Conservation (phyloP, 495 filamentous ascomycete genomes). For the Trichodelitschia bisporula region DNA sequence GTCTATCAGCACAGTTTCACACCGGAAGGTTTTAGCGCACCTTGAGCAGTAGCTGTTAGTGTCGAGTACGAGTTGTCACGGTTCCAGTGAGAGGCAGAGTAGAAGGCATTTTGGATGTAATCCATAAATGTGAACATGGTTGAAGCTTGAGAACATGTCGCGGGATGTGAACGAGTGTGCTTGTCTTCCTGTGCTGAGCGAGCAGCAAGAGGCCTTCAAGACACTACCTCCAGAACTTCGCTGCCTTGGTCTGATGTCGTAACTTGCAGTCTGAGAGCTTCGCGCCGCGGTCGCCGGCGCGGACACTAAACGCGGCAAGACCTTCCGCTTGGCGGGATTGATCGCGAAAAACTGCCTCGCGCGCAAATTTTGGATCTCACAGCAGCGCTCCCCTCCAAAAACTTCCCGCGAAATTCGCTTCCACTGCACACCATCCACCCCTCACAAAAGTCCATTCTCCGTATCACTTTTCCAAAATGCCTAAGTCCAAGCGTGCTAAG, state of each 20-base stretch:
- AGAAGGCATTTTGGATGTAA: constrained; percentile 83
- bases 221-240: no score
- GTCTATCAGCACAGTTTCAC: no score
- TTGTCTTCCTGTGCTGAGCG: no score
- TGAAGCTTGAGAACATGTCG: no score
- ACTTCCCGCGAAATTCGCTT: no score
- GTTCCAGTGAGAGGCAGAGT: constrained; percentile 68
- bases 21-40: constrained; percentile 19
- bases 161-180: no score
- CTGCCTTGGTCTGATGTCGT: constrained; percentile 1
- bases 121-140: constrained; percentile 96
- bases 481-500: constrained; percentile 80
- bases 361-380: constrained; percentile 2
- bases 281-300: background rate
- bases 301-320: background rate
- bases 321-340: no score
- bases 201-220: constrained; percentile 4
- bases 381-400: background rate
- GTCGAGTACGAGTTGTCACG: constrained; percentile 78
- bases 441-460: constrained; percentile 1
- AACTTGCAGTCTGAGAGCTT: constrained; percentile 3
- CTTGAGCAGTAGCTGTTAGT: constrained; percentile 66
- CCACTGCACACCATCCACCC: background rate
- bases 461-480: constrained; percentile 42
- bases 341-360: background rate